Percentiles rank a stretch among this genome's conserved stretches.
Evolutionary conservation across 2,329 filamentous ascomycete genomes (phyloP).

Genomic region (Phialophora tarda): DNA sequence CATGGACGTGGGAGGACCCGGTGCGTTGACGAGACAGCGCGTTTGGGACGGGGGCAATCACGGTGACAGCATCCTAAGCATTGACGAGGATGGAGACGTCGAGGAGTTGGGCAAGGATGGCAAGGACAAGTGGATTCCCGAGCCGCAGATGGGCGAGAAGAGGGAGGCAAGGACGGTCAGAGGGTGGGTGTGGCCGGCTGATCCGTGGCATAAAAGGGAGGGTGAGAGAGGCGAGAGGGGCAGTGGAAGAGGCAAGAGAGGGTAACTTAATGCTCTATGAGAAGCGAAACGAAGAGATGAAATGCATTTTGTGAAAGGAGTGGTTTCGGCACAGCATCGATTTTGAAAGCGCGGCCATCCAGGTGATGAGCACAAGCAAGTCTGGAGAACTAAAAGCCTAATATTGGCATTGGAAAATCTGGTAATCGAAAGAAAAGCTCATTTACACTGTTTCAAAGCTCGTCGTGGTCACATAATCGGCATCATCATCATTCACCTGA

Average conservation of each 20-base stretch:
- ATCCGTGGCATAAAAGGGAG: slow-evolving; percentile 65
- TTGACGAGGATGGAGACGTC: slow-evolving; percentile 36
- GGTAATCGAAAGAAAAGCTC: slow-evolving; percentile 4
- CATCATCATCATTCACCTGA: neutral
- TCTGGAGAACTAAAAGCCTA: neutral
- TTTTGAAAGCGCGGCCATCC: slow-evolving; percentile 29
- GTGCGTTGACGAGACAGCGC: slow-evolving; percentile 62
- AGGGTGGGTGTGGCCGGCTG: slow-evolving; percentile 68
- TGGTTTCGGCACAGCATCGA: slow-evolving; percentile 2
- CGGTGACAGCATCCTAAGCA: slow-evolving; percentile 22
- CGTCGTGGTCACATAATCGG: neutral
- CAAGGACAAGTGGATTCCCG: slow-evolving; percentile 68
- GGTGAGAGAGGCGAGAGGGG: slow-evolving; percentile 45
- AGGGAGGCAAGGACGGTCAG: slow-evolving; percentile 64
- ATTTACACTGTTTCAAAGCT: neutral
- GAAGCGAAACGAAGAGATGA: slow-evolving; percentile 9
- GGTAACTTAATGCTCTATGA: slow-evolving; percentile 12
- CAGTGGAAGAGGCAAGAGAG: slow-evolving; percentile 28
- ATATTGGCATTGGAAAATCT: slow-evolving; percentile 19
- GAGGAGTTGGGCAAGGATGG: slow-evolving; percentile 47
- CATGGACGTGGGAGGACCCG: slow-evolving; percentile 66
- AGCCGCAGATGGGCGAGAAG: slow-evolving; percentile 64
- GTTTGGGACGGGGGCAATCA: slow-evolving; percentile 46
- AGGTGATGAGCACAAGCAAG: slow-evolving; percentile 32
- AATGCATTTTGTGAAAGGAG: neutral